Percentiles rank a stretch among this genome's conserved stretches.
These are phyloP conservation scores for Fusarium stilboides DNA, from an alignment of 2,329 filamentous ascomycete genomes.

Conservation along the genomic window DNA sequence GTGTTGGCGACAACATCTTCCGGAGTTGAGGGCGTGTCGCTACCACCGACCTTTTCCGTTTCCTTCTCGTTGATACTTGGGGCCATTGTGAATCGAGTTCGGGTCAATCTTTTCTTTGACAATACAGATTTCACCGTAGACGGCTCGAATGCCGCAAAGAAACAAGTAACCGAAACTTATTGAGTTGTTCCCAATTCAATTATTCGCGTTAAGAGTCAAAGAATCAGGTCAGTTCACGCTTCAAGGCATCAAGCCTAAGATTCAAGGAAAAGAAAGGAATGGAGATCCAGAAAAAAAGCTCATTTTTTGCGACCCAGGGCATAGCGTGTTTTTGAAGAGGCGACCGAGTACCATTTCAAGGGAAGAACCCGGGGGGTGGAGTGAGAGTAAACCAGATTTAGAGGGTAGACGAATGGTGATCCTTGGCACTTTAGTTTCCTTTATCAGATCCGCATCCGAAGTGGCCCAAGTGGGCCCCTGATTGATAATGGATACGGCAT, in stretches of 20 bases:
- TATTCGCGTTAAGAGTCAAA: constrained; percentile 2
- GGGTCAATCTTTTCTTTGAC: neutral
- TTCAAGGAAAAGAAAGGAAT: neutral
- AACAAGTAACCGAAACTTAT: neutral
- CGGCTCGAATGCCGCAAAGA: constrained; percentile 2
- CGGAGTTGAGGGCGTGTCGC: constrained; percentile 15
- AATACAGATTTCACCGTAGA: neutral
- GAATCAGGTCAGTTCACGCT: constrained; percentile 11
- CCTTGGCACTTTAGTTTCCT: constrained; percentile 41
- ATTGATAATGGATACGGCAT: constrained; percentile 40
- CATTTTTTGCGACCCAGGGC: constrained; percentile 19
- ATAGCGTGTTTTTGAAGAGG: constrained; percentile 30
- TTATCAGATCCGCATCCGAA: constrained; percentile 42
- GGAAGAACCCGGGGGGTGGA: constrained; percentile 31
- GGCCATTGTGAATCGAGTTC: constrained; percentile 24
- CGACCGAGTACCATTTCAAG: constrained; percentile 23
- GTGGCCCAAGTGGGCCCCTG: constrained; percentile 29
- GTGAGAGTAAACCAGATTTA: constrained; percentile 32
- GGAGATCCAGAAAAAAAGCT: neutral
- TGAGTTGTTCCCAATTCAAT: constrained; percentile 7
- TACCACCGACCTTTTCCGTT: constrained; percentile 27
- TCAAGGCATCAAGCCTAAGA: constrained; percentile 6
- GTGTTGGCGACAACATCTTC: constrained; percentile 22
- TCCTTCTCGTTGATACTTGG: constrained; percentile 34
- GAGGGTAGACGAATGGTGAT: constrained; percentile 32